Evolutionary conservation across 106 monocot genomes (phyloP), one percentile per base, ranked within the genome.

Genomic region (Acanthochlamys bracteata): DNA sequence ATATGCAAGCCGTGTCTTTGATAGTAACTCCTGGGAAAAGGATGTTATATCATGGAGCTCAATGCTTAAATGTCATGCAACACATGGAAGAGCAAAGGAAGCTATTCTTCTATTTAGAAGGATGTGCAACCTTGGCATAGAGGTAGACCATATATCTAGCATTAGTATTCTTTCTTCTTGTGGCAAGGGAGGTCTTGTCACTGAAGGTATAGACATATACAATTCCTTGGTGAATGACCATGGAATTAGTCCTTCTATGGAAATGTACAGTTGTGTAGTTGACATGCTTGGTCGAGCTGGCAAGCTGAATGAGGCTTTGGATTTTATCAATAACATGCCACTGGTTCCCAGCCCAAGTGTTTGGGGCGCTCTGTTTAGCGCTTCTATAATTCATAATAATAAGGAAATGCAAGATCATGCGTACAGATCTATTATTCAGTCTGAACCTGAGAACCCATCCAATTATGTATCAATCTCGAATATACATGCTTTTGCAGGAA

Each of bases 41-140:
- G 96, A 91, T 75, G 66, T 59, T 11, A 85, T 96, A 42, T 91
- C 96, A n/a, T 91, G 91, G 96, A 76, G 82, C 55, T 78, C 78
- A 1, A 91, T 96, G 75, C 64, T 91, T 60, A 76, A 63, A 16
- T 69, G 80, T 61, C 81, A 78, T 63, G 88, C 80, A 13, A 53
- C 79, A 64, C 90, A 91, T 72, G 91, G 88, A 56, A 79, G 56
- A 26, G 90, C 87, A 53, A 68, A 75, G 45, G 87, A 88, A 62
- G 76, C 90, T 33, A 52, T 88, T 43, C 33, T 45, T 17, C 40
- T 85, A 25, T 96, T 85, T 67, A 27, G 73, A 43, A 24, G 69
- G 71, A 80, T 91, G 83, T 67, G 66, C 47, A 49, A 49, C 25
- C 39, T 63, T 57, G 84, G 84, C 39, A 62, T 83, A 11, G 71